Evolutionary conservation across 345 rosid species (phyloP), one percentile per base, ranked within the genome.

Genomic region (Lumnitzera racemosa): DNA sequence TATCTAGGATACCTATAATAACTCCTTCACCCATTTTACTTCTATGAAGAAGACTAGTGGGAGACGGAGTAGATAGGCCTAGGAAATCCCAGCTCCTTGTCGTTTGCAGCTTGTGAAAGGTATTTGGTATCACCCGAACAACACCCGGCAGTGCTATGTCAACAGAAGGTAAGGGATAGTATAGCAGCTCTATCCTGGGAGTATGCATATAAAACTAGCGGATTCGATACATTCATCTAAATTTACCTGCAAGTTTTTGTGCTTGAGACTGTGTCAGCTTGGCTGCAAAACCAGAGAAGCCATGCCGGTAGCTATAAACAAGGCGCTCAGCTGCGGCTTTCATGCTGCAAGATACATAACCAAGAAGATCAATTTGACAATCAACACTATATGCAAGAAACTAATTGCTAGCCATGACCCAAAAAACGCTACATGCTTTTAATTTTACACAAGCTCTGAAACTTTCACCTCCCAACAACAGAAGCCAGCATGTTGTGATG

Each of bases 261-360:
- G 85, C 88, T 72, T 82, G 83, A 50, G 81, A 68, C 57, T 78
- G 69, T 15, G 88, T 78, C 46, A 88, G 82, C 72, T 77, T 74
- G 14, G 86, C 96, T 53, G 96, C 85, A 67, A 88, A 88, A 27
- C 91, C 91, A 5, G 91, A 85, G 67, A 88, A 85, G 48, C 86
- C 86, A 72, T 85, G 88, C 72, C 75, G 80, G 69, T 83, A 88
- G 71, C 86, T 83, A 70, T 88, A 83, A 61, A 88, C 78, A 78
- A 88, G 76, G 67, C 64, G 74, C 63, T 76, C 63, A 56, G 66
- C 62, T 12, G 86, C 84, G 10, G 74, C 66, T 68, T 80, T 68
- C 63, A 73, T 78, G 80, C 89, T 85, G 84, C 77, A 76, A 56
- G 68, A 67, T 56, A 65, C 57, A 61, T 67, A 20, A 47, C 47